Base-by-base conservation (phyloP, 768 basidiomycete genomes). In the Vararia minispora region DNA sequence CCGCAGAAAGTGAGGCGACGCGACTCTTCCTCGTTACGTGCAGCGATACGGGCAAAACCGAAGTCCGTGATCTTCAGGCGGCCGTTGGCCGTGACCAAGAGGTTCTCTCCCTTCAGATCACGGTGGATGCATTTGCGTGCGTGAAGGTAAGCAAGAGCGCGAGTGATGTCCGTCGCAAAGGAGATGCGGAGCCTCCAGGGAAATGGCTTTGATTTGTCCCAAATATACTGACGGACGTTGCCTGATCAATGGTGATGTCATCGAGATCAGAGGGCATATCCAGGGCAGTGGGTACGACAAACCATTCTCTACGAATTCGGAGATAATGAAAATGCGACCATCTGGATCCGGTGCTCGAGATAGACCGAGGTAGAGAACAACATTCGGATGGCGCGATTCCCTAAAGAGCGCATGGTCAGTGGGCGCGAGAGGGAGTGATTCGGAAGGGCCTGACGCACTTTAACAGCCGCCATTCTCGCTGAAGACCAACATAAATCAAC, bases 41-140 rank as follows among this genome's bases (percentile, higher is more conserved):
- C 90, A 0, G 89, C 89, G 51, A 98, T 95, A 25, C 94, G 74
- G 4, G 91, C 90, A 50, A 97, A 94, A 1, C 94, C 94, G 59
- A 99, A 99, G 54, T 99, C 94, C n/a, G 92, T 95, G 50, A 97
- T 81, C 65, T 98, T 99, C 53, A 98, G 70, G 30, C 94, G 77
- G 16, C 89, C 87, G 52, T 99, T 99, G 26, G 80, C 63, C 0
- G 92, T 97, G 16, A 97, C 79, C n/a, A 98, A 75, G 20, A 98
- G 69, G 49, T 99, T 99, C 64, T 98, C 94, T 26, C 91, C 92
- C 59, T 99, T 99, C 47, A 99, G 70, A 60, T 99, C 94, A 22
- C 80, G 78, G 50, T 85, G 82, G 28, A 84, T 85, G 58, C 81
- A 83, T 56, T 87, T 84, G 28, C 94, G 74, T 11, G 94, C 92